These are phyloP conservation scores for Calonectria multiphialidica DNA, from an alignment of 2,329 filamentous ascomycete genomes.

Conservation along the genomic window DNA sequence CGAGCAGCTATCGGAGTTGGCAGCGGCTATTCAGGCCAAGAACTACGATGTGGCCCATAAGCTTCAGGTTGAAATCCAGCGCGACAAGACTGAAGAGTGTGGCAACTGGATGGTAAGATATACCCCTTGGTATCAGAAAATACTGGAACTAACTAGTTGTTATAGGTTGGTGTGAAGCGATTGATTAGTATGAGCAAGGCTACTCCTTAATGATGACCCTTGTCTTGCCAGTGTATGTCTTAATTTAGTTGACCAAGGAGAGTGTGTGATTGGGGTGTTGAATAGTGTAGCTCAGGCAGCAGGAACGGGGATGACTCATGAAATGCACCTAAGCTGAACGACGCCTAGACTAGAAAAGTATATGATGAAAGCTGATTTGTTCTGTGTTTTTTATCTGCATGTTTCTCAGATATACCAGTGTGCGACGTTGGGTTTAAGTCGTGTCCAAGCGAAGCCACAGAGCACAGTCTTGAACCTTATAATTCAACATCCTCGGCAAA, in stretches of 20 bases:
- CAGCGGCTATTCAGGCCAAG: slow-evolving; percentile 74
- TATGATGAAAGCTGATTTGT: slow-evolving; percentile 31
- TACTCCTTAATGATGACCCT: slow-evolving; percentile 63
- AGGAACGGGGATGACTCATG: slow-evolving; percentile 39
- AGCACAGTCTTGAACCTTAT: too few species aligned
- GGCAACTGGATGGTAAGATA: slow-evolving; percentile 86
- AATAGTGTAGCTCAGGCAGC: slow-evolving; percentile 37
- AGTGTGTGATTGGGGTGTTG: slow-evolving; percentile 28
- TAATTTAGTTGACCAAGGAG: slow-evolving; percentile 34
- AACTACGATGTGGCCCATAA: slow-evolving; percentile 76
- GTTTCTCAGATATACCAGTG: not conserved
- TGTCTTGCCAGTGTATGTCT: slow-evolving; percentile 24
- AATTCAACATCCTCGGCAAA: too few species aligned
- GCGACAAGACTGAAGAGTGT: slow-evolving; percentile 83
- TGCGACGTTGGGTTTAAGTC: not conserved
- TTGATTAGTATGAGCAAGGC: slow-evolving; percentile 84
- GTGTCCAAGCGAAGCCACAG: not conserved
- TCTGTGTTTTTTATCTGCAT: not conserved
- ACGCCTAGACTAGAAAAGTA: slow-evolving; percentile 44
- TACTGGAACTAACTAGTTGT: slow-evolving; percentile 52
- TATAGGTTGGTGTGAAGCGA: slow-evolving; percentile 79
- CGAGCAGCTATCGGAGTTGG: slow-evolving; percentile 72
- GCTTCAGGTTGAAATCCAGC: slow-evolving; percentile 81
- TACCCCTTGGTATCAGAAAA: not conserved
- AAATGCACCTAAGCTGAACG: slow-evolving; percentile 40